Conservation (phyloP, 2,329 filamentous ascomycete species). For the Aquanectria penicillioides region DNA sequence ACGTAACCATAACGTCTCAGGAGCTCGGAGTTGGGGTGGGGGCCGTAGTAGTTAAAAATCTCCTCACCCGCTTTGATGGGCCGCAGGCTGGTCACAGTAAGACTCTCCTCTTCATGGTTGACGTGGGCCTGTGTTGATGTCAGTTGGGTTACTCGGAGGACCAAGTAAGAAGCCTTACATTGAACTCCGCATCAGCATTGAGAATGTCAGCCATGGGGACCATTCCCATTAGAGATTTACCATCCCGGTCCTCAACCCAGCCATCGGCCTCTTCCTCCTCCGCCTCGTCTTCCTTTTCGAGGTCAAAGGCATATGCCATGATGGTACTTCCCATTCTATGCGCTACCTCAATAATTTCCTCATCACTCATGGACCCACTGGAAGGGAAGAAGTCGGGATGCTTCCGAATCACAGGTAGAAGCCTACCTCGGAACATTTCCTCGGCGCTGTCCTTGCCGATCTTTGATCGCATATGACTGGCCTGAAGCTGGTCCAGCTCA, state of each 20-base stretch:
- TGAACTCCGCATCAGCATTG: constrained; percentile 89
- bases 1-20: constrained; percentile 88
- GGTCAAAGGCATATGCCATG: constrained; percentile 93
- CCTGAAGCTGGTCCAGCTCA: constrained; percentile 79
- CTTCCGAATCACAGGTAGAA: constrained; percentile 62
- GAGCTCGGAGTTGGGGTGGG: constrained; percentile 83
- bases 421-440: constrained; percentile 67
- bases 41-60: constrained; percentile 89
- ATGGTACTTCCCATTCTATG: constrained; percentile 89
- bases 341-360: constrained; percentile 62
- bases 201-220: constrained; percentile 90
- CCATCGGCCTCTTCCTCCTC: constrained; percentile 71
- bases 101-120: constrained; percentile 61
- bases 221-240: constrained; percentile 78
- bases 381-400: constrained; percentile 56
- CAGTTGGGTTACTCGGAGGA: constrained; percentile 1
- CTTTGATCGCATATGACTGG: constrained; percentile 78
- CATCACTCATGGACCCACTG: constrained; percentile 50
- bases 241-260: constrained; percentile 72
- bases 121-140: constrained; percentile 57
- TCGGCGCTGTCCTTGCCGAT: constrained; percentile 81
- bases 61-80: constrained; percentile 77
- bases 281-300: constrained; percentile 66
- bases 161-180: constrained; percentile 59
- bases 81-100: constrained; percentile 78